These are phyloP conservation scores for Sideroxylon spinosum DNA, from an alignment of 179 eudicot genomes.

Conservation along the genomic window DNA sequence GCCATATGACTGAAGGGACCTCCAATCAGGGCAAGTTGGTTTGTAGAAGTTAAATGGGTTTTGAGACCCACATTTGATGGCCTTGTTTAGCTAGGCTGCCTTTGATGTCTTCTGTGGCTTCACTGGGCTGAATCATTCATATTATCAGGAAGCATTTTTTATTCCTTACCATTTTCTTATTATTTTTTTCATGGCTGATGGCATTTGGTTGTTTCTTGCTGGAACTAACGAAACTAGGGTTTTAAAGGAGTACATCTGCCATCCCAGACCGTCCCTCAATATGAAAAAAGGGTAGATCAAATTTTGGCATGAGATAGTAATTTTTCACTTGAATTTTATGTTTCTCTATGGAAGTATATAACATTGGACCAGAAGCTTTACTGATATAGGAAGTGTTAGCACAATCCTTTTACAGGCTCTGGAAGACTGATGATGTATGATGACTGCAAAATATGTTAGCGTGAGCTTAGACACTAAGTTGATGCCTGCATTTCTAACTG, in stretches of 20 bases:
- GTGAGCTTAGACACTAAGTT: not conserved
- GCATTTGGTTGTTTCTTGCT: not conserved
- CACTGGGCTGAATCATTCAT: not conserved
- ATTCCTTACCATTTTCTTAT: not conserved
- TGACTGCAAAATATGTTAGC: not conserved
- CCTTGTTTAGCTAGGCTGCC: not conserved
- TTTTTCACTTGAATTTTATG: not conserved
- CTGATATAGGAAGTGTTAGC: not conserved
- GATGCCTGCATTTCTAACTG: no score
- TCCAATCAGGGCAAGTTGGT: not conserved
- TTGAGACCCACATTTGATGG: not conserved
- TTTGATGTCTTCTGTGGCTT: not conserved
- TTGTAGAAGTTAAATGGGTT: not conserved
- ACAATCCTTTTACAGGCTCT: not conserved
- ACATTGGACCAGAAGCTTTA: not conserved
- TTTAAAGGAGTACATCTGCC: not conserved
- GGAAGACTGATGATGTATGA: not conserved
- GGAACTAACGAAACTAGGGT: not conserved
- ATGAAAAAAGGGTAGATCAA: not conserved
- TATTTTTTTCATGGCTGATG: not conserved
- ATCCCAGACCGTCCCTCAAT: not conserved
- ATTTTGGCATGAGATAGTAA: no score
- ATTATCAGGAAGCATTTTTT: not conserved
- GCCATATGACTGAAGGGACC: constrained; percentile 3
- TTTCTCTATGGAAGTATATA: not conserved